A percentile compares a stretch with the other conserved stretches of the same genome.
Conservation (phyloP, 2,329 filamentous ascomycete genomes). For the Neurospora sp. region DNA sequence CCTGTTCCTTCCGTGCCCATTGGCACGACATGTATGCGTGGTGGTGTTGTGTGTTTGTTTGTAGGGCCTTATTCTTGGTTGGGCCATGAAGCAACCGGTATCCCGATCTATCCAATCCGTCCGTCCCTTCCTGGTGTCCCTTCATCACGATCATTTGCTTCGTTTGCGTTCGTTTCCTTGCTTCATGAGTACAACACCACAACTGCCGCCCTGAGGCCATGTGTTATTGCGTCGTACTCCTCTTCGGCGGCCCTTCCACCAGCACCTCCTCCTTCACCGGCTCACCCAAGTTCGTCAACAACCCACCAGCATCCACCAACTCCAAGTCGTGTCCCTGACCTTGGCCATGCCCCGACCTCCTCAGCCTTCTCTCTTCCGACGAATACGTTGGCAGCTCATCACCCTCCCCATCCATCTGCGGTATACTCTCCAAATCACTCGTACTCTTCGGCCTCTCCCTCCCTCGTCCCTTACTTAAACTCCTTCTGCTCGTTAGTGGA, state of each 20-base stretch:
- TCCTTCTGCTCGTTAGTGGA: slow-evolving; percentile 5
- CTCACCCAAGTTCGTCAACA: slow-evolving; percentile 5
- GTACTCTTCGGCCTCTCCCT: slow-evolving; percentile 5
- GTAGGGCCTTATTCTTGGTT: too few relatives aligned
- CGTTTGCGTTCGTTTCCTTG: background rate
- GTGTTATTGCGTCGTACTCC: background rate
- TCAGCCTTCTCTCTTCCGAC: background rate
- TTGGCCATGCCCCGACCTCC: background rate
- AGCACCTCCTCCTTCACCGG: background rate
- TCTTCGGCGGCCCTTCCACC: background rate
- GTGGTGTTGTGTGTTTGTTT: too few relatives aligned
- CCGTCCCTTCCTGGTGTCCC: background rate
- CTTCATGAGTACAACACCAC: too few relatives aligned
- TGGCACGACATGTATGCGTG: too few relatives aligned
- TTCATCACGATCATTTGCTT: background rate
- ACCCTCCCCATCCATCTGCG: background rate
- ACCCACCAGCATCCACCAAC: slow-evolving; percentile 8
- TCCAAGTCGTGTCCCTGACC: slow-evolving; percentile 3
- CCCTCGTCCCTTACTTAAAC: background rate
- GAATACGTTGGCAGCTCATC: background rate
- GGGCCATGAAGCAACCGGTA: background rate
- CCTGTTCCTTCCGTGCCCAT: background rate
- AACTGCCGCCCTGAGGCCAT: too few relatives aligned
- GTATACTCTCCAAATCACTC: background rate
- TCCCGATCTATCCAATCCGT: background rate